phyloP scores from a whole-genome alignment of 1,139 yeast genomes.

The Debaryomyces sp. region DNA sequence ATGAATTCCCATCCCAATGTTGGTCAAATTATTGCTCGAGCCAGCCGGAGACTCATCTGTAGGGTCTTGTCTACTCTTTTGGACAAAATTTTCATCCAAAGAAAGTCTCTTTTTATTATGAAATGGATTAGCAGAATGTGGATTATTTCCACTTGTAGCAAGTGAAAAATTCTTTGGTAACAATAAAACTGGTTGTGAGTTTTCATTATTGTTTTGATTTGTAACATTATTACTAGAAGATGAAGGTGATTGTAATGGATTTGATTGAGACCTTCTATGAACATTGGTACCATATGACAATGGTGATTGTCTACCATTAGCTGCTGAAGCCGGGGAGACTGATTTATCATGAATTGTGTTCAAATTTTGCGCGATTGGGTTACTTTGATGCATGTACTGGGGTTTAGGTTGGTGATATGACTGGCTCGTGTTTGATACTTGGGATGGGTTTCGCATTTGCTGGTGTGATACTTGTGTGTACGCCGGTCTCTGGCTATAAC shows the following conservation, averaged over 20 bases:
- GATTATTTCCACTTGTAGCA: constrained; percentile 19
- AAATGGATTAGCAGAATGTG: constrained; percentile 6
- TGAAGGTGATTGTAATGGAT: constrained; percentile 35
- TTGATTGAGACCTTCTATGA: constrained; percentile 40
- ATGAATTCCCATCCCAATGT: constrained; percentile 21
- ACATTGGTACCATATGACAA: constrained; percentile 6
- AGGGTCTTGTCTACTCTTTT: constrained; percentile 12
- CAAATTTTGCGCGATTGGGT: constrained; percentile 11
- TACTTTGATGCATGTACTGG: constrained; percentile 20
- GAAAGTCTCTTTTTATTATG: constrained; percentile 29
- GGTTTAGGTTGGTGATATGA: constrained; percentile 31
- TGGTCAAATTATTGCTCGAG: constrained; percentile 21
- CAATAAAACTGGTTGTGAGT: constrained; percentile 43
- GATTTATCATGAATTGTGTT: constrained; percentile 30
- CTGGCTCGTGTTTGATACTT: constrained; percentile 1
- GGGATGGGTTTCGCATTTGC: constrained; percentile 2
- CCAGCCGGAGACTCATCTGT: constrained; percentile 14
- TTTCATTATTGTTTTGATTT: constrained; percentile 13
- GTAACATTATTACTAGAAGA: constrained; percentile 10
- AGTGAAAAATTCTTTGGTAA: constrained; percentile 50
- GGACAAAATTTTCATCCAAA: constrained; percentile 30
- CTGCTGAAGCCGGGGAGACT: constrained; percentile 28
- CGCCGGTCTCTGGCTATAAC: neutral
- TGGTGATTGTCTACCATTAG: constrained; percentile 19
- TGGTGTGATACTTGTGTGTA: neutral